Evolutionary conservation across 2,329 filamentous ascomycete genomes (phyloP).

Genomic region (Phaeosphaeria sp.): DNA sequence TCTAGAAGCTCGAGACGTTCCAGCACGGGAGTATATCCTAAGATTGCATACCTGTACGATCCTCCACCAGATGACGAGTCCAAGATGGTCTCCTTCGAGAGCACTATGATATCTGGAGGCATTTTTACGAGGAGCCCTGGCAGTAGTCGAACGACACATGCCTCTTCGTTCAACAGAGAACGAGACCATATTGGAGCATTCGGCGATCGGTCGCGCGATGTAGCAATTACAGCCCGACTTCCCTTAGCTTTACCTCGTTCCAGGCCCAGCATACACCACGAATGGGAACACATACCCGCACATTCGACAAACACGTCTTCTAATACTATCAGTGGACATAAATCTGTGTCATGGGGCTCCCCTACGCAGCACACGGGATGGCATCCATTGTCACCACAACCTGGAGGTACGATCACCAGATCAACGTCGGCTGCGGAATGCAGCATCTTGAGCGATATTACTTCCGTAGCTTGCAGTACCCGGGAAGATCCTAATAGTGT

Average conservation of each 20-base stretch:
- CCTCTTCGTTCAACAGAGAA: neutral
- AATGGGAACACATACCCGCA: neutral
- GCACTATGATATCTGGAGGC: neutral
- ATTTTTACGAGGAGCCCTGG: neutral
- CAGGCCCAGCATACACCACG: neutral
- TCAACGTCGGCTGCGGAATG: neutral
- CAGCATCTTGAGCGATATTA: neutral
- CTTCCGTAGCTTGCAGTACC: neutral
- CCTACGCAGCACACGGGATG: neutral
- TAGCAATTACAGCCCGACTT: neutral
- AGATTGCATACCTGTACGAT: slow-evolving; percentile 44
- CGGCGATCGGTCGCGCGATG: neutral
- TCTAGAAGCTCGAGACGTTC: slow-evolving; percentile 26
- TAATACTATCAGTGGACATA: neutral
- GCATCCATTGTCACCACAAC: neutral
- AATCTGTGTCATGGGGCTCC: neutral
- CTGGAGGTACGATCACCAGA: neutral
- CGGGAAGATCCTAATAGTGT: neutral
- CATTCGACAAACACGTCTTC: neutral
- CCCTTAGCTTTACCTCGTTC: neutral
- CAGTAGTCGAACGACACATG: neutral
- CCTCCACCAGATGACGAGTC: slow-evolving; percentile 13
- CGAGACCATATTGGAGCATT: neutral
- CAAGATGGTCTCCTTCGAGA: neutral
- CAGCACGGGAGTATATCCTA: slow-evolving; percentile 37